Base-by-base conservation (phyloP, 345 rosid species). In the Toxicodendron radicans region DNA sequence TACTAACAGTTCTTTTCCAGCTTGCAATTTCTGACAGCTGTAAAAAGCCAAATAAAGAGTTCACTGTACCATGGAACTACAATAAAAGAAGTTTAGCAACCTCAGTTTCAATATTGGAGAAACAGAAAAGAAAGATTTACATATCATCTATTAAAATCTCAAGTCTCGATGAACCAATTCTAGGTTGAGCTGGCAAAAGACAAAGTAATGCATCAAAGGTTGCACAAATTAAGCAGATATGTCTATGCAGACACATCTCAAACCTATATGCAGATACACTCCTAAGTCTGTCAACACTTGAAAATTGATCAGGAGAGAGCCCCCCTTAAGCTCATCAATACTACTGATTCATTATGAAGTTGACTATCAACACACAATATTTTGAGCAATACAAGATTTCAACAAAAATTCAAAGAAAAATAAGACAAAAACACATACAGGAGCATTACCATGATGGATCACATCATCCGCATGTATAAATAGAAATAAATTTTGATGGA, bases 181-280 rank as follows among this genome's bases (percentile, higher is more conserved):
- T 61, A 32, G 65, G 21, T 61, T 60, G 38, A 60, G 41, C 20
- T n/a, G 67, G 67, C n/a, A 64, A 41, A 38, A 38, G 43, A 41
- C 14, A 35, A 64, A 41, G 45, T 64, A 41, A 46, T 4, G 21
- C 21, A n/a, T 17, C 51, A 64, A 20, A 41, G 45, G 23, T 35
- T 41, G 45, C 23, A 64, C 67, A 35, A 38, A 11, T 20, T 20
- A 16, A n/a, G 20, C 11, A 41, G 23, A 61, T 16, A 20, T 61
- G 45, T 32, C 17, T 5, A 3, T 4, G n/a, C 17, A 4, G 11
- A 61, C 21, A 61, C 16, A 61, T 16, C 33, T n/a, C 46, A 1
- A 61, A 32, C 45, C 65, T 10, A 32, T 33, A 61, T 17, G 21
- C 45, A 41, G 13, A 61, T 32, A 61, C 12, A 5, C 43, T 58